These are phyloP conservation scores for Sordariomycetes sp. DNA, from an alignment of 2,329 filamentous ascomycete species.

Conservation along the genomic window DNA sequence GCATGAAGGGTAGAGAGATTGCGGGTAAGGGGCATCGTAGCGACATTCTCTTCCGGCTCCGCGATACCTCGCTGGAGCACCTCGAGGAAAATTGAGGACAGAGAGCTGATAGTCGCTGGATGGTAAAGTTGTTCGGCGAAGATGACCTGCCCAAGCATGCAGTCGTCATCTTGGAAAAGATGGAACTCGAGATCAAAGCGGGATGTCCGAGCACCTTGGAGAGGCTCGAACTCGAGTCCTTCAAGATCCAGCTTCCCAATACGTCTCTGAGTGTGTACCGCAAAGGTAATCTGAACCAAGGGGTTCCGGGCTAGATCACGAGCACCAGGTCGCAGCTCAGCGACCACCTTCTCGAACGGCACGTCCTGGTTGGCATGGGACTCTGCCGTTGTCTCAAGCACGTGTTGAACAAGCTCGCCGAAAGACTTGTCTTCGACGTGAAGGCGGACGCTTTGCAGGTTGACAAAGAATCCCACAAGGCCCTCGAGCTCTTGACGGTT, in stretches of 20 bases:
- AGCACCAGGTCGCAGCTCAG: conserved; percentile 1
- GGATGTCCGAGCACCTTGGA: conserved; percentile 1
- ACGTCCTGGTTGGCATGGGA: conserved; percentile 9
- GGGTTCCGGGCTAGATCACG: conserved; percentile 6
- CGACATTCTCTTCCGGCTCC: conserved; percentile 2
- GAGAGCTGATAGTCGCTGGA: conserved; percentile 7
- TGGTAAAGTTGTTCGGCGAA: conserved; percentile 10
- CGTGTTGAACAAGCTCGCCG: conserved; percentile 6
- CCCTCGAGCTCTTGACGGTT: conserved; percentile 7
- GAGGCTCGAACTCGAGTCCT: conserved; percentile 4
- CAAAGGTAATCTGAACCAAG: conserved; percentile 7
- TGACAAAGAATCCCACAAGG: conserved; percentile 11
- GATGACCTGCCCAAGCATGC: conserved; percentile 5
- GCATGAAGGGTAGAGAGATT: too few relatives aligned
- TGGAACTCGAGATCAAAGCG: conserved; percentile 15
- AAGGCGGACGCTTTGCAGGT: conserved; percentile 9
- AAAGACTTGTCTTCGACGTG: conserved; percentile 6
- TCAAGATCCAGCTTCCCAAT: conserved; percentile 6
- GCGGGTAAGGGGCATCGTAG: conserved; percentile 1
- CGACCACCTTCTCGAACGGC: conserved; percentile 7
- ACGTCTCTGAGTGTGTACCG: conserved; percentile 5
- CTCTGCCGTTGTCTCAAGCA: conserved; percentile 1
- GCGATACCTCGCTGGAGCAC: conserved; percentile 8
- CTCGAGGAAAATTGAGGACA: conserved; percentile 9
- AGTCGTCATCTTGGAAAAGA: conserved; percentile 7